A percentile compares a stretch with the other conserved stretches of the same genome.
Evolutionary conservation across 75 land plant genomes (phyloP).

Genomic region (Cupressus sempervirens): DNA sequence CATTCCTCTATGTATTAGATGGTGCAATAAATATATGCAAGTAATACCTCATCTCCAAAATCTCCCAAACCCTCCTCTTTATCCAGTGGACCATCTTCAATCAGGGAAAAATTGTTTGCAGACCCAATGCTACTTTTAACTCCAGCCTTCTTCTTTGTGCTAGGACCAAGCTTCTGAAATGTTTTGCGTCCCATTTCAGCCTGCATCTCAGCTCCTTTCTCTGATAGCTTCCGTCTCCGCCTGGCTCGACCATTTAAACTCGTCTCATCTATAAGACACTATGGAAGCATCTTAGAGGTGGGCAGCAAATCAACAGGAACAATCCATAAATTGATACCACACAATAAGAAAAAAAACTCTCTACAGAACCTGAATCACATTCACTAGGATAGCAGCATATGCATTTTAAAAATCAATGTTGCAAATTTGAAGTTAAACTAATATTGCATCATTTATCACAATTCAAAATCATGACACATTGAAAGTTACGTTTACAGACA

Average conservation of each 20-base stretch:
- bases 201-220: constrained; percentile 72
- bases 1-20: background rate
- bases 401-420: background rate
- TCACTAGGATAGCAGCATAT: background rate
- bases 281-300: constrained; percentile 11
- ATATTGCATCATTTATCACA: background rate
- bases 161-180: constrained; percentile 23
- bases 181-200: constrained; percentile 69
- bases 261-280: constrained; percentile 45
- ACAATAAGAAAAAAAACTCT: background rate
- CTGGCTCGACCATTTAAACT: constrained; percentile 44
- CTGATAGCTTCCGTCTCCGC: constrained; percentile 79
- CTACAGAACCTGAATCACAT: background rate
- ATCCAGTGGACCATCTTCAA: background rate
- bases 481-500: background rate
- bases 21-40: background rate
- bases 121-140: background rate
- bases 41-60: constrained; percentile 9
- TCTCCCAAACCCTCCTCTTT: background rate
- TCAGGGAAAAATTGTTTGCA: background rate
- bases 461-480: background rate
- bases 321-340: background rate
- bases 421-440: background rate
- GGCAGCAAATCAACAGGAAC: background rate
- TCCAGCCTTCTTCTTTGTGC: constrained; percentile 14